Evolutionary conservation across 495 filamentous ascomycete genomes (phyloP).

Genomic region (Trichodelitschia bisporula): DNA sequence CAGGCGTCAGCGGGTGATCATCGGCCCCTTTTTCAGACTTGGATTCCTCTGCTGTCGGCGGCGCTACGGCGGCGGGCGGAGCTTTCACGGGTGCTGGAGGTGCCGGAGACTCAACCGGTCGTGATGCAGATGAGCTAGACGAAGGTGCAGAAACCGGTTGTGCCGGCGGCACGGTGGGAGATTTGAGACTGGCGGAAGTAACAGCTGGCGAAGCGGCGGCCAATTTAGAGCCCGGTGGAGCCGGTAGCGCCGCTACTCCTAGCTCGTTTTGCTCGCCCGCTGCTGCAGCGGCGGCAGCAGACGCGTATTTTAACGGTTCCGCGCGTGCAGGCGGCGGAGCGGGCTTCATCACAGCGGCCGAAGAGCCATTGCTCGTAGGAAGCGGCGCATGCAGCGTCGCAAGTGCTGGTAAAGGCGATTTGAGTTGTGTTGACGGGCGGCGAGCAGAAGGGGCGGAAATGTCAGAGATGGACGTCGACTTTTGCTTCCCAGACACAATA

Average conservation of each 20-base stretch:
- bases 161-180: no score
- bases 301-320: conserved; percentile 87
- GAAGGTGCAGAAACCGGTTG: no score
- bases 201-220: conserved; percentile 4
- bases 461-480: conserved; percentile 20
- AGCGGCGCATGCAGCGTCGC: conserved; percentile 58
- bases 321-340: conserved; percentile 68
- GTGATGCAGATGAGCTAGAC: no score
- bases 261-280: conserved; percentile 71
- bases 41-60: no score
- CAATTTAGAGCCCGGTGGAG: conserved; percentile 40
- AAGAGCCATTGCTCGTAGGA: conserved; percentile 32
- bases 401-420: conserved; percentile 73
- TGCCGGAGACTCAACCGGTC: no score
- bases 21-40: no score
- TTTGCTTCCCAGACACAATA: conserved; percentile 25
- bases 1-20: no score
- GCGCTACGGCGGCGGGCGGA: no score
- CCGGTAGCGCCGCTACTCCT: conserved; percentile 78
- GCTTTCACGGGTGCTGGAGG: no score
- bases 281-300: conserved; percentile 82
- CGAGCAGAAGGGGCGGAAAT: conserved; percentile 25
- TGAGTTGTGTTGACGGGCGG: conserved; percentile 74
- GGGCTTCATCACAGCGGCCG: conserved; percentile 52
- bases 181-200: no score